These are phyloP conservation scores for Firmiana major DNA, from an alignment of 345 rosid genomes.

Conservation along the genomic window DNA sequence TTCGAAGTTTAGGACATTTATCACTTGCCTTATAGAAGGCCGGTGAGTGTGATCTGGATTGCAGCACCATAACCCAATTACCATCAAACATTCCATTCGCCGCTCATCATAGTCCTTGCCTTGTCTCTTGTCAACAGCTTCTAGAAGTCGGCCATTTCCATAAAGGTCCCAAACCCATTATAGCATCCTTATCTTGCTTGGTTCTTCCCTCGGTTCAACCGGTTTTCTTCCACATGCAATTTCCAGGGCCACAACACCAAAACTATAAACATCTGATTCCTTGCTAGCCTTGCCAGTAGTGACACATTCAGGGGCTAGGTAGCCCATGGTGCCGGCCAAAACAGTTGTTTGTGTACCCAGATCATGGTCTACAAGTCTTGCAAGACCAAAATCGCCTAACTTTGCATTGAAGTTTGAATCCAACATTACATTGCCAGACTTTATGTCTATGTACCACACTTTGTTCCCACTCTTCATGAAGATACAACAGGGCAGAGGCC, in stretches of 20 bases:
- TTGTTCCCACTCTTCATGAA: slow-evolving; percentile 59
- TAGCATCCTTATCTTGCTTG: slow-evolving; percentile 31
- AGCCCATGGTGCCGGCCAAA: slow-evolving; percentile 30
- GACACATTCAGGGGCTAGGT: slow-evolving; percentile 29
- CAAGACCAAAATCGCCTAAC: slow-evolving; percentile 51
- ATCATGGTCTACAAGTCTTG: slow-evolving; percentile 30
- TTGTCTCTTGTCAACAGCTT: slow-evolving; percentile 30
- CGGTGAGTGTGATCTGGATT: slow-evolving; percentile 41
- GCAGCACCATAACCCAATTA: slow-evolving; percentile 48
- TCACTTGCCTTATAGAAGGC: slow-evolving; percentile 47
- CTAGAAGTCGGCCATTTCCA: slow-evolving; percentile 26
- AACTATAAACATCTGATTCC: slow-evolving; percentile 51
- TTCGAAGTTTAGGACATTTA: slow-evolving; percentile 41
- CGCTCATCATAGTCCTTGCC: slow-evolving; percentile 24
- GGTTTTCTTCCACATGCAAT: slow-evolving; percentile 43
- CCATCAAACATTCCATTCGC: slow-evolving; percentile 40
- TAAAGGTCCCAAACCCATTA: slow-evolving; percentile 54
- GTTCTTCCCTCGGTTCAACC: slow-evolving; percentile 28
- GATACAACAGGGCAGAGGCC: slow-evolving; percentile 44
- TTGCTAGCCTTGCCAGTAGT: slow-evolving; percentile 22
- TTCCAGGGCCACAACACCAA: slow-evolving; percentile 46
- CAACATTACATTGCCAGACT: slow-evolving; percentile 47
- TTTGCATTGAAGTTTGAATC: slow-evolving; percentile 50
- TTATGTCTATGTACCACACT: slow-evolving; percentile 50
- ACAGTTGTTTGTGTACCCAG: slow-evolving; percentile 35